Evolutionary conservation across 2,329 filamentous ascomycete genomes (phyloP), one percentile per base, ranked within the genome.

Genomic region (Paracoccidioides brasiliensis): DNA sequence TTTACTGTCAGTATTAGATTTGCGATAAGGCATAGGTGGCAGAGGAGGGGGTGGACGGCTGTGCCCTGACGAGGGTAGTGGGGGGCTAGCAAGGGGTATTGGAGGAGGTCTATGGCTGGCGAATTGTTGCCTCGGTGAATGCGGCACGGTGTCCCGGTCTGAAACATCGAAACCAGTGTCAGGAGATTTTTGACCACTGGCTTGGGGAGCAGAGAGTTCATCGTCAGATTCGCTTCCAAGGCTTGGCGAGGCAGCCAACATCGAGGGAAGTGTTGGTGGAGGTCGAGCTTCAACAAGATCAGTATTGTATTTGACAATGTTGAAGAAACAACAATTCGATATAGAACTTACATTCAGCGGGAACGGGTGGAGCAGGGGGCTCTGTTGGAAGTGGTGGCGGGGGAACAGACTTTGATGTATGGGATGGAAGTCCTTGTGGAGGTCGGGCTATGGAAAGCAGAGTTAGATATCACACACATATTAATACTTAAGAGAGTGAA

Each of bases 181-280:
- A 58, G 54, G 32, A 63, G 59, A 8, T 60, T 60, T 48, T 57
- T 60, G 46, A 59, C 57, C 44, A 54, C 41, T 70, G 68, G 15
- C 61, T 55, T 3, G 69, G 9, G 45, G 37, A 66, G 64, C 71
- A 8, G 86, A 89, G 63, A 90, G 74, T 69, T 96, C 91, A 67
- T 96, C 90, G 63, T 94, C 90, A 45, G 90, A 93, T 67, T 86
- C 88, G 1, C 89, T 94, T 35, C 89, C 90, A 58, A 85, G 79
- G 56, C 83, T 88, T 48, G 83, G 83, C 43, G 87, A 87, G 50
- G 78, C 76, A 14, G 80, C 66, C 45, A 75, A 74, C 40, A 78
- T 72, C 42, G 79, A 73, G 52, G 79, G 76, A 43, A 75, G 75
- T 38, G 75, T 74, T 51, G 80, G 80, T 48, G 84, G 22, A 22